A percentile compares a stretch with the other conserved stretches of the same genome.
phyloP scores from a whole-genome alignment of 2,329 filamentous ascomycete genomes.

The Neurospora sp. region DNA sequence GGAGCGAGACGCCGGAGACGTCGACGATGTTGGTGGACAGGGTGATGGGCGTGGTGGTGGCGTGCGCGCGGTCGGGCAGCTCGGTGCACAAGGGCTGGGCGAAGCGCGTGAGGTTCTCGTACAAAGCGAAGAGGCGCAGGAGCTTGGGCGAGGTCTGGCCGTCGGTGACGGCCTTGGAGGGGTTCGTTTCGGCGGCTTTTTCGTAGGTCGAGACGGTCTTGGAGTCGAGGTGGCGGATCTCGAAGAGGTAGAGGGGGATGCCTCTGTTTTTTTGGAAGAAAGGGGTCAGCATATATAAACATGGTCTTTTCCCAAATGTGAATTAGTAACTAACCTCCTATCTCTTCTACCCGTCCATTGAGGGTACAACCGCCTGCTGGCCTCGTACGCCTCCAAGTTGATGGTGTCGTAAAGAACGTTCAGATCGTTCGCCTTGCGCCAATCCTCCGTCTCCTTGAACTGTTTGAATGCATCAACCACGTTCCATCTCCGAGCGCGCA shows the following conservation, averaged over 20 bases:
- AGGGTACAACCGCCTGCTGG: conserved; percentile 71
- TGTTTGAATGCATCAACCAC: conserved; percentile 69
- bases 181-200: conserved; percentile 48
- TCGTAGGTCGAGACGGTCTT: conserved; percentile 77
- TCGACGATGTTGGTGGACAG: conserved; percentile 94
- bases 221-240: conserved; percentile 71
- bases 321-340: conserved; percentile 32
- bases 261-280: conserved; percentile 42
- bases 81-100: conserved; percentile 75
- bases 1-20: conserved; percentile 75
- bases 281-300: background rate
- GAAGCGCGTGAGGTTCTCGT: conserved; percentile 86
- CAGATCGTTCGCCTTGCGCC: conserved; percentile 71
- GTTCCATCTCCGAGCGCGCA: conserved; percentile 75
- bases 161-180: conserved; percentile 52
- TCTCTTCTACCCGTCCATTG: conserved; percentile 93
- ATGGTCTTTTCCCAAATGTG: background rate
- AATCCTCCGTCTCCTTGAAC: conserved; percentile 81
- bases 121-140: conserved; percentile 80
- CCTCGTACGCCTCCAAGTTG: conserved; percentile 73
- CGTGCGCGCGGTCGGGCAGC: conserved; percentile 58
- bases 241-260: conserved; percentile 86
- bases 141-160: conserved; percentile 64
- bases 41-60: conserved; percentile 70
- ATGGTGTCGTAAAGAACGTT: conserved; percentile 78